Percentiles rank a stretch among this genome's conserved stretches.
Evolutionary conservation across 495 filamentous ascomycete genomes (phyloP).

Genomic region (Recurvomyces mirabilis): DNA sequence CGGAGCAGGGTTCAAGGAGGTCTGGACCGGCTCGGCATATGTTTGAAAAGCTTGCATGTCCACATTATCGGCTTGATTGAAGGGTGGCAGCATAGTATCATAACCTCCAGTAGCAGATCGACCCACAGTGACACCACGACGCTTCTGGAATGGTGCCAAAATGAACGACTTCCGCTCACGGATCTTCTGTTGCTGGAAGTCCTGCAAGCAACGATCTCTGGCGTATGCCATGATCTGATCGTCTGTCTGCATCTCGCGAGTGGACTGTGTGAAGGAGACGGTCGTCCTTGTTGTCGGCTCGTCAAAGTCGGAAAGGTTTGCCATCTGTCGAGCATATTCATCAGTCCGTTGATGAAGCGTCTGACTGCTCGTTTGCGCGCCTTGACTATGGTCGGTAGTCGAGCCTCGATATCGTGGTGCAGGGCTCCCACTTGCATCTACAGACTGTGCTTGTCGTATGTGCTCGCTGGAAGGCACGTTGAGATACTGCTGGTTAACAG

Average conservation of each 20-base stretch:
- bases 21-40: background rate
- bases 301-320: constrained; percentile 1
- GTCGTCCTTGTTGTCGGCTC: background rate
- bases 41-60: background rate
- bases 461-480: background rate
- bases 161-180: constrained; percentile 27
- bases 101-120: no score
- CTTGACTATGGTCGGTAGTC: background rate
- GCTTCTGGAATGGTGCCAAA: constrained; percentile 27
- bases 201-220: constrained; percentile 27
- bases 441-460: constrained; percentile 7
- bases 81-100: constrained; percentile 15
- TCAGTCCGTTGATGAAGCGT: background rate
- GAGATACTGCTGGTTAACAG: background rate
- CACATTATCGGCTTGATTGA: constrained; percentile 11
- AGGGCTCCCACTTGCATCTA: constrained; percentile 18
- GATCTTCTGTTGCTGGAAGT: constrained; percentile 26
- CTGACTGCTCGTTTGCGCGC: constrained; percentile 3
- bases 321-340: background rate
- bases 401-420: constrained; percentile 1
- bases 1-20: no score
- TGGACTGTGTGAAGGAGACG: background rate
- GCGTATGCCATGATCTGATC: constrained; percentile 10
- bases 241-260: constrained; percentile 11
- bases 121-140: no score